Conservation (phyloP, 2,329 filamentous ascomycete genomes). For the Colletotrichum coccodes region DNA sequence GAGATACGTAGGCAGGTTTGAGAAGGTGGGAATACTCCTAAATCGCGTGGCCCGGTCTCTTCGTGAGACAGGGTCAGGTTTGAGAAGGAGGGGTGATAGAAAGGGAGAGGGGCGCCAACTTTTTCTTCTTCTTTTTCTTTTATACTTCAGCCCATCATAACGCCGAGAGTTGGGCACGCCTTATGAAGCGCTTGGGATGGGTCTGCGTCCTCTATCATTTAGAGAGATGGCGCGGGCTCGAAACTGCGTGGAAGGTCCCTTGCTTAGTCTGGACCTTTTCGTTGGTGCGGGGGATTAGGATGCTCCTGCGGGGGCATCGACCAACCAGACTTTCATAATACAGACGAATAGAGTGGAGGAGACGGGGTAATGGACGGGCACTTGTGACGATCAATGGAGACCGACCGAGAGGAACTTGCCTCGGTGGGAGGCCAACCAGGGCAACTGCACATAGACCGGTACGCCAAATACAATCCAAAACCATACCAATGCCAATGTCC, state of each 20-base stretch:
- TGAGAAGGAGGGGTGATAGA: slow-evolving; percentile 11
- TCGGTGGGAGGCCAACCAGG: not conserved
- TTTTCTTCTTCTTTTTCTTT: slow-evolving; percentile 14
- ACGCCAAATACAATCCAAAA: not conserved
- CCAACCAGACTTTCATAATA: slow-evolving; percentile 35
- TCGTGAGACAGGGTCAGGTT: slow-evolving; percentile 18
- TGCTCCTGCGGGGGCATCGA: slow-evolving; percentile 29
- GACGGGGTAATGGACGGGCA: no score
- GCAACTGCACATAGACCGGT: no score
- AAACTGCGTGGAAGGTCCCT: slow-evolving; percentile 34
- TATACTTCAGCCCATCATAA: slow-evolving; percentile 43
- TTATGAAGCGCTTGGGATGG: slow-evolving; percentile 37
- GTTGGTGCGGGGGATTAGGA: slow-evolving; percentile 33
- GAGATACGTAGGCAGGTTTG: slow-evolving; percentile 20
- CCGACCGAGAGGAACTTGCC: not conserved
- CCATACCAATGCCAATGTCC: not conserved
- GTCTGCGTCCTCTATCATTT: not conserved
- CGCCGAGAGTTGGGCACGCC: slow-evolving; percentile 47
- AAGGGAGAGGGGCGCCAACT: slow-evolving; percentile 4
- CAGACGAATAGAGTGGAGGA: not conserved
- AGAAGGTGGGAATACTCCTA: slow-evolving; percentile 14
- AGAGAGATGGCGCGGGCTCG: not conserved
- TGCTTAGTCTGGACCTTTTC: slow-evolving; percentile 34
- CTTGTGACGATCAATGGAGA: not conserved
- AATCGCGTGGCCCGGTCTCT: slow-evolving; percentile 25